These are phyloP conservation scores for Trametes gibbosa DNA, from an alignment of 768 basidiomycete genomes.

Conservation along the genomic window DNA sequence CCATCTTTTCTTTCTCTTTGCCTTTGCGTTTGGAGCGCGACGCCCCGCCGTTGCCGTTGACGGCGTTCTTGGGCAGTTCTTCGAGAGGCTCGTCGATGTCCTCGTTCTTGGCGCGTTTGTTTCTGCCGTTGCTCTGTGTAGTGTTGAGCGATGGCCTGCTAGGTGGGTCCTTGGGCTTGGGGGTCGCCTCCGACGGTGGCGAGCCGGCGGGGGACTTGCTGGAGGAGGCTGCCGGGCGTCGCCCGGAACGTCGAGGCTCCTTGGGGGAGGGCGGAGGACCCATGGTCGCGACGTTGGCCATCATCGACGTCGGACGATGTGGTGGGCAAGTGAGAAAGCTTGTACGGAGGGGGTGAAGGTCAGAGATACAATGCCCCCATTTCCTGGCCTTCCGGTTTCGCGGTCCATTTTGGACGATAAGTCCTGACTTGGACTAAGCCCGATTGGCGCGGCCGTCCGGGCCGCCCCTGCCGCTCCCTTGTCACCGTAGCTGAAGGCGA, in stretches of 20 bases:
- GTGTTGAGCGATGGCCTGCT: slow-evolving; percentile 26
- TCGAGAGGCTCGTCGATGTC: slow-evolving; percentile 64
- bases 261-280: slow-evolving; percentile 75
- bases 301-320: slow-evolving; percentile 20
- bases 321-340: slow-evolving; percentile 18
- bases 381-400: slow-evolving; percentile 15
- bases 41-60: slow-evolving; percentile 34
- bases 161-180: slow-evolving; percentile 28
- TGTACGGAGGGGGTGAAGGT: slow-evolving; percentile 16
- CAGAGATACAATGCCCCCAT: slow-evolving; percentile 23
- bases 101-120: slow-evolving; percentile 71
- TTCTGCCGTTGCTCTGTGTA: slow-evolving; percentile 32
- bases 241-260: slow-evolving; percentile 75
- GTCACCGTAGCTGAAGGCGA: slow-evolving; percentile 1
- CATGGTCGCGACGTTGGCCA: slow-evolving; percentile 71
- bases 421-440: slow-evolving; percentile 1
- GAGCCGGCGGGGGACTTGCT: slow-evolving; percentile 73
- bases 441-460: background rate
- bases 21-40: slow-evolving; percentile 59
- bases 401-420: slow-evolving; percentile 9
- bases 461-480: background rate
- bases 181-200: slow-evolving; percentile 45
- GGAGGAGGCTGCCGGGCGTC: slow-evolving; percentile 67
- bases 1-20: slow-evolving; percentile 55
- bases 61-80: slow-evolving; percentile 45